A percentile compares a stretch with the other conserved stretches of the same genome.
phyloP scores from a whole-genome alignment of 83 land plant species.

The Picea engelmannii region DNA sequence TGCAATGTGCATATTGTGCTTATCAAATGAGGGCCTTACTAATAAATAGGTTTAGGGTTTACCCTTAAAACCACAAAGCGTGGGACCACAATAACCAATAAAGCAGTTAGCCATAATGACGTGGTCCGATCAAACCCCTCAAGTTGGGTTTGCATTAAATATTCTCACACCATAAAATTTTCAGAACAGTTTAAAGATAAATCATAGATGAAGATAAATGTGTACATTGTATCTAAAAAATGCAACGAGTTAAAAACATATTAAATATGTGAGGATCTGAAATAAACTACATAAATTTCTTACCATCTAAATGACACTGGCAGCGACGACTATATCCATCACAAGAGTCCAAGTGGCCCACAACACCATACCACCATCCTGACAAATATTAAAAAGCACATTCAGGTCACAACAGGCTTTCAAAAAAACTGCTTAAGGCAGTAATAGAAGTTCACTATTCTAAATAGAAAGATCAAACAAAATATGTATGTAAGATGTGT shows the following conservation, averaged over 20 bases:
- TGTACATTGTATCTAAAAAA: not conserved
- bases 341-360: conserved; percentile 47
- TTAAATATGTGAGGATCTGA: not conserved
- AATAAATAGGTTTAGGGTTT: too few relatives aligned
- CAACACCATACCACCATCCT: conserved; percentile 75
- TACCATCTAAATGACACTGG: conserved; percentile 41
- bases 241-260: not conserved
- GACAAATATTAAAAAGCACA: conserved; percentile 11
- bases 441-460: not conserved
- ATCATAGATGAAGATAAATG: not conserved
- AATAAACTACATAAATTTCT: conserved; percentile 7
- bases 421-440: not conserved
- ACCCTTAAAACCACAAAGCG: too few relatives aligned
- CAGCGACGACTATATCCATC: conserved; percentile 26
- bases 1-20: too few relatives aligned
- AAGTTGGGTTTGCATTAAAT: too few relatives aligned
- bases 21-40: too few relatives aligned
- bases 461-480: not conserved
- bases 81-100: too few relatives aligned
- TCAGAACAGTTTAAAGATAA: not conserved
- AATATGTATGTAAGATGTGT: not conserved
- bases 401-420: conserved; percentile 2
- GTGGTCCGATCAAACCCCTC: too few relatives aligned
- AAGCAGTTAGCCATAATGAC: not conserved
- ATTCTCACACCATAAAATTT: not conserved